Conservation (phyloP, 208 protist species). For the Sergeia podlipaevii region DNA sequence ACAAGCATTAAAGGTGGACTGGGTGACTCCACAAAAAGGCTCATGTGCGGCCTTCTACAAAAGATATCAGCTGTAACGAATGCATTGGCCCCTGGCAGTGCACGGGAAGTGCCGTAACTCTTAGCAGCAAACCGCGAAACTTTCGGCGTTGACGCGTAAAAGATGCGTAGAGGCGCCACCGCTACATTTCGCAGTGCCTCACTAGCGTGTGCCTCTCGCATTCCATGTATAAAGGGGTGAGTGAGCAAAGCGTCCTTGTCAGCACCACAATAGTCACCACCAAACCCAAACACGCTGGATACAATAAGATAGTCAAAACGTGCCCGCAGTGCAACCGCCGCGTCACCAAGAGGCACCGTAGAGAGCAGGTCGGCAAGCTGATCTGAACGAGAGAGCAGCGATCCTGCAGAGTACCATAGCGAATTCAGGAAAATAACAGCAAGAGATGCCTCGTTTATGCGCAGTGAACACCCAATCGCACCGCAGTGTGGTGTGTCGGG, state of each 20-base stretch:
- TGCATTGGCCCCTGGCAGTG: constrained; percentile 40
- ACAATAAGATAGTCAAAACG: constrained; percentile 78
- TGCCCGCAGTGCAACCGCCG: constrained; percentile 39
- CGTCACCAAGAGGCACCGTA: constrained; percentile 49
- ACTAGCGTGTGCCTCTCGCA: constrained; percentile 55
- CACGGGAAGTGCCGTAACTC: constrained; percentile 55
- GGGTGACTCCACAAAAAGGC: constrained; percentile 59
- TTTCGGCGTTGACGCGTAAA: constrained; percentile 33
- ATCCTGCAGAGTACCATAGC: constrained; percentile 13
- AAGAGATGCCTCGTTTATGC: too few relatives aligned
- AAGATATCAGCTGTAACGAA: constrained; percentile 66
- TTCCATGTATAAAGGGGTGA: constrained; percentile 58
- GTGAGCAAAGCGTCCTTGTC: constrained; percentile 42
- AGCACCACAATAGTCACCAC: constrained; percentile 35
- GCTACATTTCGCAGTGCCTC: constrained; percentile 18
- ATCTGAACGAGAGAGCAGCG: constrained; percentile 20
- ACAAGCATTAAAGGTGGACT: too few relatives aligned
- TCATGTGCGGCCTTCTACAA: constrained; percentile 54
- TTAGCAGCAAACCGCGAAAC: constrained; percentile 54
- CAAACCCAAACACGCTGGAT: constrained; percentile 59
- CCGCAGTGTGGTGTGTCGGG: constrained; percentile 15
- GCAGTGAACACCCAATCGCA: too few relatives aligned
- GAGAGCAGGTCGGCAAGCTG: constrained; percentile 50
- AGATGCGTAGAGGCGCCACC: constrained; percentile 47
- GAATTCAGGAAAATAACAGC: too few relatives aligned